phyloP scores from a whole-genome alignment of 1,284 basidiomycete species.

The Rhodotorula mucilaginosa region DNA sequence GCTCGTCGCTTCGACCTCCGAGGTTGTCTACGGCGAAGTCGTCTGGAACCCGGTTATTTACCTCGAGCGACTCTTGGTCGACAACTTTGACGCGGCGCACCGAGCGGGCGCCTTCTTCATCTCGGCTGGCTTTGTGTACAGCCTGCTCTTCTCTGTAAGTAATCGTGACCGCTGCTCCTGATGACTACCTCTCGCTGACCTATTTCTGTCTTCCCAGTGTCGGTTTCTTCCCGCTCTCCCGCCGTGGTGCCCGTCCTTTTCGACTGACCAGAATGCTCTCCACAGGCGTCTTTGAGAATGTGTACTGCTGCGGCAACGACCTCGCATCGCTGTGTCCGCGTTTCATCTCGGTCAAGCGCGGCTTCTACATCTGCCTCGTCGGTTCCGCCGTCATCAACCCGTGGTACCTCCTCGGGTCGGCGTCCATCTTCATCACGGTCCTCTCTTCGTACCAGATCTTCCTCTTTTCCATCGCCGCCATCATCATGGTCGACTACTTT shows the following conservation, averaged over 20 bases:
- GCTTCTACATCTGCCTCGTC: conserved; percentile 22
- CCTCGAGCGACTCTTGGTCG: conserved; percentile 13
- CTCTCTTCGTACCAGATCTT: conserved; percentile 31
- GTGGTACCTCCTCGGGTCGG: conserved; percentile 29
- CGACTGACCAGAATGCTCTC: conserved; percentile 22
- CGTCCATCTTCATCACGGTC: conserved; percentile 28
- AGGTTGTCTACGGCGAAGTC: conserved; percentile 18
- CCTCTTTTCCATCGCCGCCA: conserved; percentile 26
- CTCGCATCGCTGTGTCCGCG: conserved; percentile 11
- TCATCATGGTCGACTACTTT: conserved; percentile 28
- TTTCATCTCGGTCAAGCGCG: conserved; percentile 12
- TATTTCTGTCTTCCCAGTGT: no score
- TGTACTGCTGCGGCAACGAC: conserved; percentile 24
- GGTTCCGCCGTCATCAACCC: conserved; percentile 15
- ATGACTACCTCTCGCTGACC: no score
- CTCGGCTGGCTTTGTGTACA: conserved; percentile 23
- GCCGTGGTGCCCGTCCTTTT: no score
- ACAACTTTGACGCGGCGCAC: conserved; percentile 17
- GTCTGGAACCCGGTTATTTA: conserved; percentile 26
- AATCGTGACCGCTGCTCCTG: neutral
- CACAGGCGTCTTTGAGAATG: conserved; percentile 46
- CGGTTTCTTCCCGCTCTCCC: no score
- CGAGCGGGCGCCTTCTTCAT: conserved; percentile 30
- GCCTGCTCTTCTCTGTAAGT: conserved; percentile 44
- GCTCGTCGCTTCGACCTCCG: conserved; percentile 18